phyloP scores from a whole-genome alignment of 2,329 filamentous ascomycete genomes.

The Alternaria hordeiaustralica region DNA sequence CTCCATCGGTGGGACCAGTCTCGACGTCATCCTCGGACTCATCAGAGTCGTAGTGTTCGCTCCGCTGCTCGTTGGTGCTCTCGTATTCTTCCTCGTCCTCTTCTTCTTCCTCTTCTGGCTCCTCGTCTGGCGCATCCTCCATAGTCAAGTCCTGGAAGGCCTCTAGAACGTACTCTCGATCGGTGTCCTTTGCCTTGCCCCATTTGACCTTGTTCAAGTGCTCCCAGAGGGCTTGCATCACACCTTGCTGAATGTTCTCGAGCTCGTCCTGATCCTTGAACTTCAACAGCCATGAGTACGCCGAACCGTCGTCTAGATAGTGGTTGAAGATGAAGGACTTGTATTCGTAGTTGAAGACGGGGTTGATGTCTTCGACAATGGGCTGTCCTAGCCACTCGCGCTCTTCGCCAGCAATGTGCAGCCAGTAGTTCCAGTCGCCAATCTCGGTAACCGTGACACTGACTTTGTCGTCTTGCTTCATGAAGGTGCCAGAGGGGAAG shows the following conservation, averaged over 20 bases:
- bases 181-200: slow-evolving; percentile 88
- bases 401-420: slow-evolving; percentile 79
- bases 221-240: slow-evolving; percentile 97
- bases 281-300: slow-evolving; percentile 92
- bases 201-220: slow-evolving; percentile 94
- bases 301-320: slow-evolving; percentile 84
- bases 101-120: slow-evolving; percentile 61
- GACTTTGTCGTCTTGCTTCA: slow-evolving; percentile 77
- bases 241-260: slow-evolving; percentile 87
- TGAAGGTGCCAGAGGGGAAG: slow-evolving; percentile 83
- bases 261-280: slow-evolving; percentile 84
- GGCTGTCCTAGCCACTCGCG: slow-evolving; percentile 87
- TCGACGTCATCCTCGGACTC: slow-evolving; percentile 82
- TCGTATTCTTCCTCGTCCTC: slow-evolving; percentile 69
- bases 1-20: slow-evolving; percentile 73
- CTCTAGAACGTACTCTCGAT: slow-evolving; percentile 92
- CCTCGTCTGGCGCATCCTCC: slow-evolving; percentile 73
- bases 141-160: slow-evolving; percentile 94
- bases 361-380: slow-evolving; percentile 90
- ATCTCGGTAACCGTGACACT: slow-evolving; percentile 83
- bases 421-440: slow-evolving; percentile 93
- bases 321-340: slow-evolving; percentile 99
- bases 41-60: slow-evolving; percentile 76
- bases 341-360: slow-evolving; percentile 98
- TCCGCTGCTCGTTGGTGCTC: slow-evolving; percentile 68